Conservation (phyloP, 164 flowering plant species). For the Vitis rupestris region DNA sequence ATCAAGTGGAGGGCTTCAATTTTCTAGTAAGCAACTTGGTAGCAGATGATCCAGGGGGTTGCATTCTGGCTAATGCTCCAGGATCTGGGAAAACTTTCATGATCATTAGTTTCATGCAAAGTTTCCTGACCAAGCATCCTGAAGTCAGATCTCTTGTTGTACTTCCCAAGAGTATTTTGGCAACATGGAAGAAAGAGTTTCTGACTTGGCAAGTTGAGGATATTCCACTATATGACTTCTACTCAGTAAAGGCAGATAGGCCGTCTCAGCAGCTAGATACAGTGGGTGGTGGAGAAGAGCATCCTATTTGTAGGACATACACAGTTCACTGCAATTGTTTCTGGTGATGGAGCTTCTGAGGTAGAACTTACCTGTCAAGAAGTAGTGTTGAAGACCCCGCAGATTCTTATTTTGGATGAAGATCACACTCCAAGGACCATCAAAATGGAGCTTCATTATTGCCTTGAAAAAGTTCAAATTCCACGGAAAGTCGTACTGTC, state of each 20-base stretch:
- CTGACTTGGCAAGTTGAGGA: slow-evolving; percentile 81
- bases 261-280: slow-evolving; percentile 59
- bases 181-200: slow-evolving; percentile 85
- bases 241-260: slow-evolving; percentile 64
- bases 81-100: slow-evolving; percentile 97
- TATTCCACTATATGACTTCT: slow-evolving; percentile 70
- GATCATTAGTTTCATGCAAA: slow-evolving; percentile 88
- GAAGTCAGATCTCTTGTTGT: slow-evolving; percentile 73
- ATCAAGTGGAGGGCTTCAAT: slow-evolving; percentile 87
- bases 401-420: slow-evolving; percentile 83
- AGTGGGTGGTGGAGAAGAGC: slow-evolving; percentile 68
- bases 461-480: slow-evolving; percentile 68
- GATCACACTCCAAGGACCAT: slow-evolving; percentile 92
- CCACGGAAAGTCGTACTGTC: slow-evolving; percentile 92
- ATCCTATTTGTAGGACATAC: slow-evolving; percentile 79
- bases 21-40: slow-evolving; percentile 73
- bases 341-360: slow-evolving; percentile 31
- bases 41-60: slow-evolving; percentile 80
- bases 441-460: slow-evolving; percentile 59
- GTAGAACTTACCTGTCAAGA: slow-evolving; percentile 51
- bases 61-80: slow-evolving; percentile 95
- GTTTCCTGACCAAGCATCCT: slow-evolving; percentile 77
- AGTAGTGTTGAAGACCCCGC: slow-evolving; percentile 57
- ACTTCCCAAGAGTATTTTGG: slow-evolving; percentile 76
- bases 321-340: slow-evolving; percentile 76